Base-by-base conservation (phyloP, 2,329 filamentous ascomycete genomes). In the Cercospora zeina region DNA sequence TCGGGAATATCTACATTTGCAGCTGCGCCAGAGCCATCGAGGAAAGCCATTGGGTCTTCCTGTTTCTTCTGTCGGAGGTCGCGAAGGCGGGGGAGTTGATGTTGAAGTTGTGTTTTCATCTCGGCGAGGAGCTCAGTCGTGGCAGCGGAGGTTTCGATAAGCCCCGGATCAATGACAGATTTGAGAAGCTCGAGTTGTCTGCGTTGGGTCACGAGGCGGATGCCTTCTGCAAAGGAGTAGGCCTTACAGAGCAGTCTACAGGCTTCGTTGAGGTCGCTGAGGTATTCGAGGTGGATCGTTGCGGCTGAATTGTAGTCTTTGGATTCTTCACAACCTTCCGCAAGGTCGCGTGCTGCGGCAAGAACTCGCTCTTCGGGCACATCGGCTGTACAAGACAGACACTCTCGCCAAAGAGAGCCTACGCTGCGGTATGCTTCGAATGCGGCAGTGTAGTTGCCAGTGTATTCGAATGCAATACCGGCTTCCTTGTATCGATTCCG, bases 91-190 rank as follows among this genome's bases (percentile, higher is more conserved):
- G 93, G 92, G 0, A 96, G 86, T 73, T 99, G 95, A 0, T 91
- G 89, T 51, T 82, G 81, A 2, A 97, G 82, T 75, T 99, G 95
- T 0, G 82, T 82, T 74, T 91, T 91, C 84, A 93, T 97, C 75
- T 99, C 95, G 1, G 95, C 91, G 10, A 99, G 85, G 63, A 97
- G 87, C 74, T 97, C 95, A 0, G 92, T 96, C 70, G 89, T 93
- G 58, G 85, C 86, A 21, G 89, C 88, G 61, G 95, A 87, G 1
- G 90, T 87, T 62, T 97, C 93, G 3, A 87, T 84, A 5, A 99
- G 85, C 1, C 89, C 90, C 0, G 84, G 77, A 73, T 99, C 93
- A 13, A 99, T 82, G 58, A 90, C 84, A 0, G 83, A 77, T 30
- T 79, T 77, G 34, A 97, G 82, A 4, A 96, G 83, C 0, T 86